Evolutionary conservation across 225 moss, liverwort and hornwort species (phyloP).

Genomic region (Bryoerythrophyllum caledonicum): DNA sequence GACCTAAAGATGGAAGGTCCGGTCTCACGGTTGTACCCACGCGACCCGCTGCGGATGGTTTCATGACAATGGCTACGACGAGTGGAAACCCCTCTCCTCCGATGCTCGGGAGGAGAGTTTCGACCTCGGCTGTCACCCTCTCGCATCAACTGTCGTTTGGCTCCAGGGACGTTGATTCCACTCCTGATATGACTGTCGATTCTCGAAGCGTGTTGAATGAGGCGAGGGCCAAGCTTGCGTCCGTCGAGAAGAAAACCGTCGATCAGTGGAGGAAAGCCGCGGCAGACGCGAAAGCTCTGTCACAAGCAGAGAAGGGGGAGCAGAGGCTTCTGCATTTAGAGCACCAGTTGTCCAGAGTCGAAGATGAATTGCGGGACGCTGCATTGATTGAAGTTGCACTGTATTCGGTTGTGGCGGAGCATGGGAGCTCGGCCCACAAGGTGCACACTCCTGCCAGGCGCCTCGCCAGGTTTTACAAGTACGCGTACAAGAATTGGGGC

Average conservation of each 20-base stretch:
- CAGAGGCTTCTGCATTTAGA: slow-evolving; percentile 55
- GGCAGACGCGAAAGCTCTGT: slow-evolving; percentile 71
- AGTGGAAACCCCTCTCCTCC: slow-evolving; percentile 50
- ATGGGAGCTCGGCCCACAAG: slow-evolving; percentile 92
- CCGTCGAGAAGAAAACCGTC: slow-evolving; percentile 82
- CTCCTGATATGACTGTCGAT: slow-evolving; percentile 46
- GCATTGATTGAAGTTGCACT: slow-evolving; percentile 90
- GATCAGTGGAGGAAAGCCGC: slow-evolving; percentile 86
- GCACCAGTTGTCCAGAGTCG: slow-evolving; percentile 59
- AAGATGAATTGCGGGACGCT: slow-evolving; percentile 85
- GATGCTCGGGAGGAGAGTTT: slow-evolving; percentile 49
- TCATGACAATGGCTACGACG: slow-evolving; percentile 30
- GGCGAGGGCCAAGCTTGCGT: slow-evolving; percentile 87
- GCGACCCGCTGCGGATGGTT: slow-evolving; percentile 43
- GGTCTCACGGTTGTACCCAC: slow-evolving; percentile 51
- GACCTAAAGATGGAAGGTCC: slow-evolving; percentile 47
- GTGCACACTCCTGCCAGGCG: slow-evolving; percentile 98
- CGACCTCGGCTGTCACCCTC: slow-evolving; percentile 32
- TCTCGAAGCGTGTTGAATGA: slow-evolving; percentile 82
- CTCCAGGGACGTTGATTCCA: slow-evolving; percentile 40
- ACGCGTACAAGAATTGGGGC: slow-evolving; percentile 71
- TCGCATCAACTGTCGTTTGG: slow-evolving; percentile 50
- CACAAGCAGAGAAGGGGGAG: slow-evolving; percentile 74
- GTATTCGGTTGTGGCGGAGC: slow-evolving; percentile 90
- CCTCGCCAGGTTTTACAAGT: slow-evolving; percentile 84